A percentile compares a stretch with the other conserved stretches of the same genome.
Evolutionary conservation across 768 basidiomycete genomes (phyloP).

Genomic region (Russula abietina): DNA sequence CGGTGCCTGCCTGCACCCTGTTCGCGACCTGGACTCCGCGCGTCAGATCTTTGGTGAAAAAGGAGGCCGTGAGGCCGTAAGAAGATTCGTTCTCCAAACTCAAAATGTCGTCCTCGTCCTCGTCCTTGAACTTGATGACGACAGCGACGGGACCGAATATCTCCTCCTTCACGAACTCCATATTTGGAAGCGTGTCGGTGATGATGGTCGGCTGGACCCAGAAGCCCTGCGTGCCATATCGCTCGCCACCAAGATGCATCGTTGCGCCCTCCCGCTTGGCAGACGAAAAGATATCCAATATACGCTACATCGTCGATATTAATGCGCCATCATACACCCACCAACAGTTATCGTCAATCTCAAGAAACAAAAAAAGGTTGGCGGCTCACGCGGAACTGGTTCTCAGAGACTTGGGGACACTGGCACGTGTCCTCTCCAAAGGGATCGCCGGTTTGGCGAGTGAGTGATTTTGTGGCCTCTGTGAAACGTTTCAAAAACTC

Average conservation of each 20-base stretch:
- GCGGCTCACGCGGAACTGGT: conserved; percentile 57
- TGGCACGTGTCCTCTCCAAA: conserved; percentile 53
- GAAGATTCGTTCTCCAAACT: conserved; percentile 82
- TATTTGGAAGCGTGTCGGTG: conserved; percentile 43
- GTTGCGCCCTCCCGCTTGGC: conserved; percentile 56
- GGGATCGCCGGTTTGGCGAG: conserved; percentile 58
- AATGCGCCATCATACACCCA: not conserved
- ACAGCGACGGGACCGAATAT: conserved; percentile 66
- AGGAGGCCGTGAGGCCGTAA: conserved; percentile 82
- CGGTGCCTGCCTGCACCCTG: conserved; percentile 71
- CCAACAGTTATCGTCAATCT: too few species aligned
- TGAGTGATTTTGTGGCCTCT: conserved; percentile 32
- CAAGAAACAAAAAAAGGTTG: too few species aligned
- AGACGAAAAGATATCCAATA: conserved; percentile 53
- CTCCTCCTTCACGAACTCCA: conserved; percentile 54
- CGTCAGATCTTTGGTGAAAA: conserved; percentile 76
- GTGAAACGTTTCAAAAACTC: conserved; percentile 59
- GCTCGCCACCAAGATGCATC: conserved; percentile 46
- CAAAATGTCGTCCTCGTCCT: conserved; percentile 58
- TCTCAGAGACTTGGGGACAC: conserved; percentile 73
- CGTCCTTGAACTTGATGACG: conserved; percentile 57
- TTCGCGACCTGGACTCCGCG: conserved; percentile 69
- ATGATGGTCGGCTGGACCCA: conserved; percentile 60
- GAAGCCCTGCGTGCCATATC: conserved; percentile 51
- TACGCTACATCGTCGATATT: conserved; percentile 44